Conservation (phyloP, 192 early-diverging fungal genomes). For the Podila clonocystis region DNA sequence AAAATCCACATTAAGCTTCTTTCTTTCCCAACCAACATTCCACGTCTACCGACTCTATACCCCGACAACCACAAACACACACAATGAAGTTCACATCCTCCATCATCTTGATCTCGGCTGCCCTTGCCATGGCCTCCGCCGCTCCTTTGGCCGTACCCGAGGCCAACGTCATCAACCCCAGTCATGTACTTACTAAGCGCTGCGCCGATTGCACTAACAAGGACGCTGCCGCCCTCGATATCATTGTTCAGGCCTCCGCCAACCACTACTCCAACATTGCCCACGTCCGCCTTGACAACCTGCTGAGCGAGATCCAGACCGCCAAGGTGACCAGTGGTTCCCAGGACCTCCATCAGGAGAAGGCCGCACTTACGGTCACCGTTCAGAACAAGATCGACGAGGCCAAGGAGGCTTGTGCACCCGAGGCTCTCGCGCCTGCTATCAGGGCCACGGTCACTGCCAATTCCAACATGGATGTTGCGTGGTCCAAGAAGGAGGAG, state of each 20-base stretch:
- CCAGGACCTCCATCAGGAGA: conserved; percentile 21
- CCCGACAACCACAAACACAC: background rate
- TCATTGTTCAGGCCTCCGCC: conserved; percentile 9
- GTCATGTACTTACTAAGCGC: background rate
- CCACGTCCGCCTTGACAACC: conserved; percentile 5
- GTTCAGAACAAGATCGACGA: conserved; percentile 25
- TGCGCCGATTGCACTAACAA: conserved; percentile 1
- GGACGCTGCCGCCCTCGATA: background rate
- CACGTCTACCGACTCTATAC: background rate
- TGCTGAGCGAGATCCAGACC: conserved; percentile 4
- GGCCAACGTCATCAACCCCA: no score
- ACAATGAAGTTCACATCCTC: background rate
- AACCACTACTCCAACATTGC: conserved; percentile 13
- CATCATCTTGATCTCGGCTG: background rate
- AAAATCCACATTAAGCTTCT: background rate
- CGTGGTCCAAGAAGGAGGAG: conserved; percentile 27
- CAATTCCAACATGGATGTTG: conserved; percentile 11
- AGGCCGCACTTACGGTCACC: background rate
- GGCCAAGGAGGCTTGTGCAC: background rate
- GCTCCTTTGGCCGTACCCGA: background rate
- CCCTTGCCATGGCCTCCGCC: background rate
- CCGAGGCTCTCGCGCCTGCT: background rate
- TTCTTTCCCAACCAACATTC: background rate
- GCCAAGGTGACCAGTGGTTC: conserved; percentile 27
- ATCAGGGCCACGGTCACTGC: conserved; percentile 5